Evolutionary conservation across 768 basidiomycete species (phyloP), one percentile per base, ranked within the genome.

Genomic region (Zangia roseola): DNA sequence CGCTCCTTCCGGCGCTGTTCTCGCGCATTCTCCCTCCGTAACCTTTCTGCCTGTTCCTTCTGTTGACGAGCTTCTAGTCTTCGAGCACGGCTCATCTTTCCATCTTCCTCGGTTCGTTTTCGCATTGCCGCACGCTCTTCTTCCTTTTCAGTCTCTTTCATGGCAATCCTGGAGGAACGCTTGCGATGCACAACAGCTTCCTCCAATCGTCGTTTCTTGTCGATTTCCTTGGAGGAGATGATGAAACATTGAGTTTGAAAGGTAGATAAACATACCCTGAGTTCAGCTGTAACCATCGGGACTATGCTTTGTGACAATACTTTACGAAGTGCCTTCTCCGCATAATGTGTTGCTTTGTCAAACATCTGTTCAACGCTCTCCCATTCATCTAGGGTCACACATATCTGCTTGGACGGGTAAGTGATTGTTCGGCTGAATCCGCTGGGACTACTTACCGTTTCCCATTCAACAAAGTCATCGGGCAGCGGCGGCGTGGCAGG

Each of bases 161-260:
- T 70, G 4, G 91, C 88, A 49, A 97, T 83, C 26, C 94, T 87
- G 16, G 91, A 91, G 0, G 93, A 95, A 20, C 94, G 86, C 66
- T 97, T 97, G 50, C 94, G 83, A 51, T 90, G 88, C 21, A 82
- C 79, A 12, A 94, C 70, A 2, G 89, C 88, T 54, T 88, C 86
- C 53, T 90, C 86, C 43, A 88, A 51, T 13, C 75, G 79, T 20
- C 76, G 74, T 61, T 83, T 82, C 30, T 73, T 76, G 59, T 85
- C 80, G 25, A 74, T 69, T 69, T 87, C 83, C 87, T 89, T 60
- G 45, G 26, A 48, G 40, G 37, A 37, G 13, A 57, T 57, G 10
- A 50, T 47, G 40, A 46, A 49, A 19, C 24, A 21, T 21, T 6
- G 24, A 2, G n/a, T 35, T 41, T 19, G 14, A 52, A 16, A 26